These are phyloP conservation scores for Durusdinium trenchii DNA, from an alignment of 73 alveolate species.

Conservation along the genomic window DNA sequence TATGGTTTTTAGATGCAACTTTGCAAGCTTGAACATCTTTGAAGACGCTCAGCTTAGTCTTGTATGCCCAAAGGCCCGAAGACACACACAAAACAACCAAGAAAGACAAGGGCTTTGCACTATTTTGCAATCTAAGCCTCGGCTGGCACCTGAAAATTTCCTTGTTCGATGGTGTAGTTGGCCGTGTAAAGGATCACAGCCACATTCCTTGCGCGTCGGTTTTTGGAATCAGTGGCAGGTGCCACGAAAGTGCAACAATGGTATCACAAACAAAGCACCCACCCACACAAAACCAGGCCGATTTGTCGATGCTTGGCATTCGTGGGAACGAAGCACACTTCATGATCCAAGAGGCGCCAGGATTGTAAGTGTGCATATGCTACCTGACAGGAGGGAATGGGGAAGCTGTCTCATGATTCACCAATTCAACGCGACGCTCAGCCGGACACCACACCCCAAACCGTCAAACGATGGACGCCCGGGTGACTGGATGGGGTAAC, in stretches of 20 bases:
- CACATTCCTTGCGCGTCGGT: constrained; percentile 30
- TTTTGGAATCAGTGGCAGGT: background rate
- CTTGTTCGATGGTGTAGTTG: constrained; percentile 55
- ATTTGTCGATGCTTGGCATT: background rate
- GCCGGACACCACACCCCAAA: no score
- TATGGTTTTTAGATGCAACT: no score
- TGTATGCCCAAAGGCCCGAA: no score
- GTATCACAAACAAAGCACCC: background rate
- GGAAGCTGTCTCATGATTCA: background rate
- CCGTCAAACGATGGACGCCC: no score
- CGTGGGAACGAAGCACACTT: background rate
- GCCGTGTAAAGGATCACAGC: constrained; percentile 65
- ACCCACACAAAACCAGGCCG: background rate
- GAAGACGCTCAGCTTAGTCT: no score
- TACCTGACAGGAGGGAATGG: background rate
- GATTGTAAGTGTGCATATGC: constrained; percentile 63
- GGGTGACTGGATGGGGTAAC: no score
- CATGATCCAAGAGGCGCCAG: constrained; percentile 51
- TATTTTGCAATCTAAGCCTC: background rate
- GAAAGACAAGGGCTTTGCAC: background rate
- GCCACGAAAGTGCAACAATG: background rate
- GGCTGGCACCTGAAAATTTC: constrained; percentile 16
- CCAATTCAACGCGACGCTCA: no score
- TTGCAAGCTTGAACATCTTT: no score
- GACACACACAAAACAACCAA: background rate